phyloP scores from a whole-genome alignment of 2,329 filamentous ascomycete genomes.

The Colletotrichum musae region DNA sequence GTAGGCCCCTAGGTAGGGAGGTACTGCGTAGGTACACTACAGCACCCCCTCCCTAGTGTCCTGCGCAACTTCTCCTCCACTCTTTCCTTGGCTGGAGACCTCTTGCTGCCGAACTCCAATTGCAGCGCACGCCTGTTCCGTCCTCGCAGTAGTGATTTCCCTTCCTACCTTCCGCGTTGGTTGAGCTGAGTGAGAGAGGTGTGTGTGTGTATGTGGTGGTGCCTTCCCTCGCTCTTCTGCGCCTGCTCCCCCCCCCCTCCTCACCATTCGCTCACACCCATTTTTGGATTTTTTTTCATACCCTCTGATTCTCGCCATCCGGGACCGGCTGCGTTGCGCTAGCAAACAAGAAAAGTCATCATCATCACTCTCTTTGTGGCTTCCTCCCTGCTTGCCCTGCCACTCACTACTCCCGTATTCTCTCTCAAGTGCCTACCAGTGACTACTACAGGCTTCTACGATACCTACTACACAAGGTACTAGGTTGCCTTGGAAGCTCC shows the following conservation, averaged over 20 bases:
- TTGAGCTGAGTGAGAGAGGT: not conserved
- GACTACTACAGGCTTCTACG: not conserved
- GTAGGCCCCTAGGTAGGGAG: too few species aligned
- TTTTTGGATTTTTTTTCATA: conserved; percentile 2
- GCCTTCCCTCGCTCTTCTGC: conserved; percentile 15
- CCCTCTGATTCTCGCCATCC: conserved; percentile 24
- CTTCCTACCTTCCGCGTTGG: conserved; percentile 13
- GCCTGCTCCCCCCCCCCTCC: conserved; percentile 6
- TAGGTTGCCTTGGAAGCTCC: conserved; percentile 1
- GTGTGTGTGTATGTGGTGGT: not conserved
- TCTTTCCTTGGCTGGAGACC: conserved; percentile 36
- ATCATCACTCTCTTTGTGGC: conserved; percentile 38
- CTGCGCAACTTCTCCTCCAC: conserved; percentile 15
- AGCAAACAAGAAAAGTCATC: conserved; percentile 33
- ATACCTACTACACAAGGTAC: not conserved
- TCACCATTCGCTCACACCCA: conserved; percentile 3
- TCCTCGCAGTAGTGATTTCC: conserved; percentile 21
- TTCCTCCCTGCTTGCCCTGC: conserved; percentile 27
- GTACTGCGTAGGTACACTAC: conserved; percentile 16
- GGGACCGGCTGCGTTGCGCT: conserved; percentile 21
- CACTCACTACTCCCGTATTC: conserved; percentile 2
- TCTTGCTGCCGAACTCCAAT: conserved; percentile 30
- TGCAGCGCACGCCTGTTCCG: conserved; percentile 23
- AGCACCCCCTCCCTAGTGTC: not conserved
- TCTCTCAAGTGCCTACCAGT: not conserved